A percentile compares a stretch with the other conserved stretches of the same genome.
phyloP scores from a whole-genome alignment of 345 rosid genomes.

The Camelina neglecta region DNA sequence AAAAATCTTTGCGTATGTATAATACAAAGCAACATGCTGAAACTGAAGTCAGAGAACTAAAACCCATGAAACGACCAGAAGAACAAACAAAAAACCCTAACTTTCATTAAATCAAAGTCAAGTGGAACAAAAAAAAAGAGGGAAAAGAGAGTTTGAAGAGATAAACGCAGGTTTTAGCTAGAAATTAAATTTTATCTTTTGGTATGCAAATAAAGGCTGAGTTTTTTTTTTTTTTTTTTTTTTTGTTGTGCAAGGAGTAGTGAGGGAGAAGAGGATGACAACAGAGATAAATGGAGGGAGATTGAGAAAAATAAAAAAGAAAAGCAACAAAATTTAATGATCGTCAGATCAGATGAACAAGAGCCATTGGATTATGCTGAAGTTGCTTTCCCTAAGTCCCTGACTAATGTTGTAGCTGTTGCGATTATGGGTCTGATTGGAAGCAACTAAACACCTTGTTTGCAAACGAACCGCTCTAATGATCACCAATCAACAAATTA shows the following conservation, averaged over 20 bases:
- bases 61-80: neutral
- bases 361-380: too few species aligned
- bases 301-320: neutral
- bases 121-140: neutral
- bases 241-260: neutral
- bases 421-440: too few species aligned
- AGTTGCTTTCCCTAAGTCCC: too few species aligned
- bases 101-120: neutral
- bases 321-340: too few species aligned
- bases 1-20: neutral
- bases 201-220: neutral
- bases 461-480: too few species aligned
- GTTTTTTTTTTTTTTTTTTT: neutral
- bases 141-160: neutral
- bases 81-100: conserved; percentile 12
- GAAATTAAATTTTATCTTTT: neutral
- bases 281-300: conserved; percentile 17
- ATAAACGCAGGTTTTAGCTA: neutral
- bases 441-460: too few species aligned
- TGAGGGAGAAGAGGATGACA: conserved; percentile 7
- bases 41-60: neutral
- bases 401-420: too few species aligned
- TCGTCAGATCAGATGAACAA: too few species aligned
- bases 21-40: neutral
- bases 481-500: too few species aligned